These are phyloP conservation scores for Hyaloscypha bicolor DNA, from an alignment of 495 filamentous ascomycete genomes.

Conservation along the genomic window DNA sequence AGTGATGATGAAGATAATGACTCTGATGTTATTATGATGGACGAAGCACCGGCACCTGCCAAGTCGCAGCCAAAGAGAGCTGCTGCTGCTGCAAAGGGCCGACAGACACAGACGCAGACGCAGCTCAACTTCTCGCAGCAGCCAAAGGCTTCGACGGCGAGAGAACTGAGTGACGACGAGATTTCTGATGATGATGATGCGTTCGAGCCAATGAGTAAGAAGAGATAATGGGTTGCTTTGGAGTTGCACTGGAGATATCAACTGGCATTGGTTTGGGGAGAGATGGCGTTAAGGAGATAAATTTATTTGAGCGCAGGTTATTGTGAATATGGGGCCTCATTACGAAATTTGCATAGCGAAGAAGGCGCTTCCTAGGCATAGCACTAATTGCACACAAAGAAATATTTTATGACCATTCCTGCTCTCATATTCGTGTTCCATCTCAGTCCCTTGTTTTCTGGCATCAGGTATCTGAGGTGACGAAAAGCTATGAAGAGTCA, in stretches of 20 bases:
- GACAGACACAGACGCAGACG: slow-evolving; percentile 78
- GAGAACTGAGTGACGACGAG: slow-evolving; percentile 72
- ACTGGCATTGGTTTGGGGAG: background rate
- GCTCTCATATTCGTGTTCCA: background rate
- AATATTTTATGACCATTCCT: background rate
- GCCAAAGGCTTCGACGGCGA: slow-evolving; percentile 43
- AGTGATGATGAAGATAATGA: slow-evolving; percentile 50
- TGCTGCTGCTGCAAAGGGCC: slow-evolving; percentile 41
- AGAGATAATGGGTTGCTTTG: background rate
- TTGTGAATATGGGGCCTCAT: background rate
- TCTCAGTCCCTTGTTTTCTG: no score
- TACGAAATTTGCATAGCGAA: background rate
- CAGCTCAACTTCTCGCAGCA: slow-evolving; percentile 69
- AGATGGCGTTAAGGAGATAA: background rate
- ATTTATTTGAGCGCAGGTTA: background rate
- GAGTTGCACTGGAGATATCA: background rate
- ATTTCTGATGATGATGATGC: slow-evolving; percentile 73
- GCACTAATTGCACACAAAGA: background rate
- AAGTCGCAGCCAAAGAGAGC: slow-evolving; percentile 48
- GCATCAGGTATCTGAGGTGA: no score
- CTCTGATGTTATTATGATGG: slow-evolving; percentile 54
- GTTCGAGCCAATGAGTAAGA: slow-evolving; percentile 28
- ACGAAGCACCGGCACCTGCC: slow-evolving; percentile 37
- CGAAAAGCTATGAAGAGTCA: no score
- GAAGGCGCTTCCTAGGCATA: background rate